Evolutionary conservation across 169 alveolate species (phyloP).

Genomic region (Perkinsus marinus): DNA sequence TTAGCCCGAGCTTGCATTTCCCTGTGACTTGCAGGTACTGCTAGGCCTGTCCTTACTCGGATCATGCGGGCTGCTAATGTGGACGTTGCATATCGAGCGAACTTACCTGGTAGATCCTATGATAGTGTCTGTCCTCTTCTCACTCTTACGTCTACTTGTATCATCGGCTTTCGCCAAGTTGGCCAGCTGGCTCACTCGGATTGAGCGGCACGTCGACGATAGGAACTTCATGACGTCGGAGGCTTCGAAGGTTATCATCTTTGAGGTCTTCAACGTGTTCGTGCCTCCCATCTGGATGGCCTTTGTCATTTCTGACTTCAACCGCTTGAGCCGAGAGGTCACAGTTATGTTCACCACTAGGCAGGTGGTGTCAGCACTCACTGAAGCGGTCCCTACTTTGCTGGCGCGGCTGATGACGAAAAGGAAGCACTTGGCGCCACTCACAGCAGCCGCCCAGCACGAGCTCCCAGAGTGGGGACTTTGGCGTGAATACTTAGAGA

Average conservation of each 20-base stretch:
- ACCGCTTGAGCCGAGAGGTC: neutral
- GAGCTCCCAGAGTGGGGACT: neutral
- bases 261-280: neutral
- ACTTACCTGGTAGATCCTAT: neutral
- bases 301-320: neutral
- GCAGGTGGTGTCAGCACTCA: neutral
- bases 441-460: neutral
- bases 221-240: neutral
- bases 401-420: neutral
- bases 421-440: neutral
- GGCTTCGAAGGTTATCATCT: neutral
- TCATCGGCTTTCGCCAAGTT: neutral
- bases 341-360: neutral
- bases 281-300: neutral
- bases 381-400: neutral
- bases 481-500: neutral
- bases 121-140: neutral
- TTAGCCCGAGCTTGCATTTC: too few species aligned
- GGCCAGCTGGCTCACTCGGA: neutral
- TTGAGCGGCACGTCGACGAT: neutral
- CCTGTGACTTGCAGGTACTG: neutral
- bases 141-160: neutral
- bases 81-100: neutral
- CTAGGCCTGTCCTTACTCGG: neutral
- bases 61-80: neutral